Evolutionary conservation across 2,329 filamentous ascomycete genomes (phyloP).

Genomic region (Penicillium sclerotiorum): DNA sequence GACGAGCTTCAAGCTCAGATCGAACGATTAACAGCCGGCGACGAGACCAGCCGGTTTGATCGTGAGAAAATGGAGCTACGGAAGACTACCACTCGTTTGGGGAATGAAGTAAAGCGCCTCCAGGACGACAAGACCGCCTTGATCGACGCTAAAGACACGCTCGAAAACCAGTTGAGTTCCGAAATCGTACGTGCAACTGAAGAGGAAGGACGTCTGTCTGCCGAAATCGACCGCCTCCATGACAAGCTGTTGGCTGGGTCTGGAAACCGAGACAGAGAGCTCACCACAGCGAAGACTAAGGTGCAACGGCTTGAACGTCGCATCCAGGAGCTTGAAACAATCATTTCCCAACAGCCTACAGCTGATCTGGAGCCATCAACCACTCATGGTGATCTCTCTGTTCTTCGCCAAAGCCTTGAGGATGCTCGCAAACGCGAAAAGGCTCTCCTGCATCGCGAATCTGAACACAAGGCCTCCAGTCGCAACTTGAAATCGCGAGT

Average conservation of each 20-base stretch:
- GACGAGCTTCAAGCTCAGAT: slow-evolving; percentile 68
- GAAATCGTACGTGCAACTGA: slow-evolving; percentile 67
- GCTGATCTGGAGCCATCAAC: slow-evolving; percentile 36
- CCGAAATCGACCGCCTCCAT: slow-evolving; percentile 54
- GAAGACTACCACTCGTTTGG: slow-evolving; percentile 67
- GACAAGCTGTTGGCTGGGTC: slow-evolving; percentile 51
- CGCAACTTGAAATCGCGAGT: slow-evolving; percentile 67
- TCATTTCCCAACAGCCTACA: slow-evolving; percentile 58
- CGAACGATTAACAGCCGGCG: slow-evolving; percentile 55
- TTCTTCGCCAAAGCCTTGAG: slow-evolving; percentile 65
- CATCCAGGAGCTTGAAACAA: slow-evolving; percentile 52
- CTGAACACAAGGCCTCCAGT: slow-evolving; percentile 63
- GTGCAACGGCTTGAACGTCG: slow-evolving; percentile 66
- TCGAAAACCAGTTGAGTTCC: slow-evolving; percentile 66
- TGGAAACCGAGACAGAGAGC: slow-evolving; percentile 51
- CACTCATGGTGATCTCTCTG: slow-evolving; percentile 55
- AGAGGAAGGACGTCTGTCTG: slow-evolving; percentile 64
- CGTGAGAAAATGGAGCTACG: slow-evolving; percentile 70
- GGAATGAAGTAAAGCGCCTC: slow-evolving; percentile 66
- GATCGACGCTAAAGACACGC: slow-evolving; percentile 57
- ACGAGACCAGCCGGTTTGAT: slow-evolving; percentile 63
- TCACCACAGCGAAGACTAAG: slow-evolving; percentile 59
- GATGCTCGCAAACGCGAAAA: slow-evolving; percentile 68
- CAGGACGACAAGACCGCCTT: slow-evolving; percentile 65
- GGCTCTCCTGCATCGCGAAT: slow-evolving; percentile 66